These are phyloP conservation scores for Ambrosia artemisiifolia DNA, from an alignment of 129 eudicot genomes.

Conservation along the genomic window DNA sequence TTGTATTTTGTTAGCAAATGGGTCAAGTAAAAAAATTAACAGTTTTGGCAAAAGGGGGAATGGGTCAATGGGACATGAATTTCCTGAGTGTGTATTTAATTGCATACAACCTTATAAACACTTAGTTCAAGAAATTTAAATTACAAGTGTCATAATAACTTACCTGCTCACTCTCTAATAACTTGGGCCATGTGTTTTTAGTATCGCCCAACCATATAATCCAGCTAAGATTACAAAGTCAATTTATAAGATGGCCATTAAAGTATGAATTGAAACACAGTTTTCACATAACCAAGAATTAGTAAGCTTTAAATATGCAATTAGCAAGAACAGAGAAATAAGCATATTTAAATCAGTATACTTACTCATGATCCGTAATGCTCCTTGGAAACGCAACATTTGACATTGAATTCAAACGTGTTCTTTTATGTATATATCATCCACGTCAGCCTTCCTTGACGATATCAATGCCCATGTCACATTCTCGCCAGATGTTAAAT, in stretches of 20 bases:
- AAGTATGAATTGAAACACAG: not conserved
- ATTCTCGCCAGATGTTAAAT: no score
- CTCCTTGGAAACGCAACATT: slow-evolving; percentile 48
- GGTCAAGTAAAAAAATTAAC: no score
- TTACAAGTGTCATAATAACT: not conserved
- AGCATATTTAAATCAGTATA: not conserved
- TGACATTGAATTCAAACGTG: slow-evolving; percentile 35
- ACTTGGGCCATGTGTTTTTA: slow-evolving; percentile 60
- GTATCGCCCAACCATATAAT: slow-evolving; percentile 87
- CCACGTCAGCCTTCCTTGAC: slow-evolving; percentile 69
- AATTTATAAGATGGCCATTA: not conserved
- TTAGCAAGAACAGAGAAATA: not conserved
- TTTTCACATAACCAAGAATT: not conserved
- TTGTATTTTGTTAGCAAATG: no score
- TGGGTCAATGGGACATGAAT: no score
- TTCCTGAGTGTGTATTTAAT: no score
- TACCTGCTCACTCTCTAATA: slow-evolving; percentile 77
- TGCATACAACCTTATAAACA: no score
- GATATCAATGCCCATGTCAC: slow-evolving; percentile 47
- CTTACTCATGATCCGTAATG: slow-evolving; percentile 82
- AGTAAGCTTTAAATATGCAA: not conserved
- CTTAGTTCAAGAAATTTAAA: not conserved
- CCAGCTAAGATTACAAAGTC: slow-evolving; percentile 38
- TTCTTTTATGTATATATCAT: slow-evolving; percentile 42
- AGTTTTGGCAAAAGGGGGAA: no score